Conservation (phyloP, 345 rosid genomes). For the Microcos paniculata region DNA sequence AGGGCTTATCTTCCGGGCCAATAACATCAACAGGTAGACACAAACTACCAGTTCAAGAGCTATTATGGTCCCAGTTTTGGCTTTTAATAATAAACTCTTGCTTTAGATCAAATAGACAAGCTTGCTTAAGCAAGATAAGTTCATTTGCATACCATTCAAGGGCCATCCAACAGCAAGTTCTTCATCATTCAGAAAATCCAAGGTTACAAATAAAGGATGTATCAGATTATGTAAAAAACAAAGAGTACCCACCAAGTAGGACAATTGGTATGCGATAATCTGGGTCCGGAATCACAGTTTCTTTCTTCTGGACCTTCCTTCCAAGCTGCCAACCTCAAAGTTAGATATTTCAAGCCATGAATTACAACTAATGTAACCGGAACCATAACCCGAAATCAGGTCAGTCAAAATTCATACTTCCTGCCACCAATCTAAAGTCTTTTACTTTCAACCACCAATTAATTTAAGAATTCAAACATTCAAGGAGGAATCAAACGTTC, state of each 20-base stretch:
- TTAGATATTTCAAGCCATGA: neutral
- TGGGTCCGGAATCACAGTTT: constrained; percentile 63
- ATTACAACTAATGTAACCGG: neutral
- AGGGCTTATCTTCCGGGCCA: neutral
- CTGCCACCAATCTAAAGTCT: neutral
- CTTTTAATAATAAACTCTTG: neutral
- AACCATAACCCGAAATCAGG: neutral
- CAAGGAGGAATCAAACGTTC: neutral
- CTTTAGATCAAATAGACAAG: neutral
- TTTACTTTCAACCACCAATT: neutral
- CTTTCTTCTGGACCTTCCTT: constrained; percentile 41
- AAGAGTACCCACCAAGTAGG: constrained; percentile 42
- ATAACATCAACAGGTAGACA: neutral
- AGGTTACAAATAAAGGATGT: neutral
- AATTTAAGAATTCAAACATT: constrained; percentile 2
- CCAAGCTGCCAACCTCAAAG: constrained; percentile 44
- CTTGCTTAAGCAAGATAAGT: neutral
- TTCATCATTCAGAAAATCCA: neutral
- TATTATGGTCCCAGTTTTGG: neutral
- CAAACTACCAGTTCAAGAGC: neutral
- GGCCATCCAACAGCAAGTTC: neutral
- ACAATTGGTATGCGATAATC: constrained; percentile 61
- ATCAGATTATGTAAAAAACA: neutral
- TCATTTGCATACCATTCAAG: neutral
- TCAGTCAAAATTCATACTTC: neutral